These are phyloP conservation scores for Xylaria sp. DNA, from an alignment of 495 filamentous ascomycete species.

Conservation along the genomic window DNA sequence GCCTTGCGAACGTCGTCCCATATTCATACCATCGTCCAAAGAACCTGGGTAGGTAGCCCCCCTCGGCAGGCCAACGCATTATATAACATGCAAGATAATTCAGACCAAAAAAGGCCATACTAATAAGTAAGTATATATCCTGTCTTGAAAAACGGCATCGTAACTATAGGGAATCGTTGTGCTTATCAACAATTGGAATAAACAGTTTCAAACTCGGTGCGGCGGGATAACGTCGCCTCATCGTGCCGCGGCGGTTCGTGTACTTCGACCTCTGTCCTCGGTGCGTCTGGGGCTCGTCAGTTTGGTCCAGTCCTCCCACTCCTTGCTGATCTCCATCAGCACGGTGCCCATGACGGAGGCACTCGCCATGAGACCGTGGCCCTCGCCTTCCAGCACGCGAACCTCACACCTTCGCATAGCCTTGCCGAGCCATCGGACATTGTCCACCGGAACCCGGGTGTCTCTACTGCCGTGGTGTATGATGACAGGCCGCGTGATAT, in stretches of 20 bases:
- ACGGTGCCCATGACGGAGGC: constrained; percentile 91
- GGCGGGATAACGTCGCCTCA: neutral
- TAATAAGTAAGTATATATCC: neutral
- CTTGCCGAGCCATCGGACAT: constrained; percentile 92
- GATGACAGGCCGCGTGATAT: constrained; percentile 87
- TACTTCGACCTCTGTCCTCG: constrained; percentile 41
- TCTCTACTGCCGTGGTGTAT: constrained; percentile 95
- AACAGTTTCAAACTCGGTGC: neutral
- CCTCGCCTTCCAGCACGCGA: constrained; percentile 87
- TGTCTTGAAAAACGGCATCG: neutral
- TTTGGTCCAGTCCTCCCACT: constrained; percentile 93
- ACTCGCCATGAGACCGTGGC: constrained; percentile 95
- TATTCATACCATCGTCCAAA: neutral
- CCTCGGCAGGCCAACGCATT: neutral
- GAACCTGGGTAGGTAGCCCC: neutral
- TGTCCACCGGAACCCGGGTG: constrained; percentile 91
- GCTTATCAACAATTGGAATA: neutral
- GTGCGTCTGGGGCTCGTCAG: constrained; percentile 47
- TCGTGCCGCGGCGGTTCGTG: constrained; percentile 27
- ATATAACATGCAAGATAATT: neutral
- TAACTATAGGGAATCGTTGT: neutral
- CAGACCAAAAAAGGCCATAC: neutral
- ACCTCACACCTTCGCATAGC: constrained; percentile 94
- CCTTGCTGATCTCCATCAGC: constrained; percentile 87
- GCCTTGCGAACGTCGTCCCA: neutral